Evolutionary conservation across 495 filamentous ascomycete species (phyloP), one percentile per base, ranked within the genome.

Genomic region (Lasiosphaeria hispida): DNA sequence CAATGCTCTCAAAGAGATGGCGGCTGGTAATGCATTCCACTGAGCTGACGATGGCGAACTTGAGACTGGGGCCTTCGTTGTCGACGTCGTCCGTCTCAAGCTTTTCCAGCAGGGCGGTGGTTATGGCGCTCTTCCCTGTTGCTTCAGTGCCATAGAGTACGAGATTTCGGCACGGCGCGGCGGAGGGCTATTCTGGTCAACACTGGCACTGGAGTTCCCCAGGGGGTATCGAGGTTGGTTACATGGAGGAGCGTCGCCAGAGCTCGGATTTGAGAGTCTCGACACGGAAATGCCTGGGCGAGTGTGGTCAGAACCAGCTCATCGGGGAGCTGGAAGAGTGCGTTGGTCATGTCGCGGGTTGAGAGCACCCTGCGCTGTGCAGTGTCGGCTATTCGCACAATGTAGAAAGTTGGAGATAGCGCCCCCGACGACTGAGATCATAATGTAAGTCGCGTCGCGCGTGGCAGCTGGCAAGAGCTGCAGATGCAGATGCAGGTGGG

Each of bases 11-110:
- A 37, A 95, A 85, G 7, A 98, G 76, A 72, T 98, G 94, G 30
- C 94, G 86, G 0, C 84, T 86, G 0, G 92, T 96, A 50, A 98
- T 89, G 65, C 91, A 97, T 78, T 97, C 93, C 50, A 81, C 73
- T 37, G 86, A 92, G 57, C 84, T 86, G 48, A 96, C 75, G 55
- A 96, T 82, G 35, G 88, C 86, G 64, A 89, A 85, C 39, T 77
- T 77, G 19, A 87, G 71, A 4, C 53, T 47, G 11, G 59, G 40
- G 19, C 43, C 45, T 30, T 48, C 60, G 4, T 55, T 53, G 6
- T 49, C 50, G 13, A 15, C 14, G 13, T 58, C 60, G 8, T 56
- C 53, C n/a, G 13, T 38, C 13, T 60, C 58, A 10, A 74, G 62
- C 8, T 19, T 43, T 15, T 63, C 54, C 2, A 97, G 82, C 14